Evolutionary conservation across 2,329 filamentous ascomycete genomes (phyloP).

Genomic region (Ceratocystiopsis sp.): DNA sequence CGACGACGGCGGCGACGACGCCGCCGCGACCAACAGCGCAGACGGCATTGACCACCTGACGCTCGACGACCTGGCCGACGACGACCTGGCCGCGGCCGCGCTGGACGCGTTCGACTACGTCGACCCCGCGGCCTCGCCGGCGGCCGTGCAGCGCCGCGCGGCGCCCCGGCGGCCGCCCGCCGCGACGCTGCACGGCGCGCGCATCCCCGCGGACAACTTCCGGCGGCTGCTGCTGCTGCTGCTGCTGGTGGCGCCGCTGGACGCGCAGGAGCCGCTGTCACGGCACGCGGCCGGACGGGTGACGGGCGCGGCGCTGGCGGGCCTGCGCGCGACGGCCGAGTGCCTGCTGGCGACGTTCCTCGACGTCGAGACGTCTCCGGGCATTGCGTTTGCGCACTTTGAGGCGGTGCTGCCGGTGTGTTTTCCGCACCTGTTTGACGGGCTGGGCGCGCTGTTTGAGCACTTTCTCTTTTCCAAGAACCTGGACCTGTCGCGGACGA

Average conservation of each 20-base stretch:
- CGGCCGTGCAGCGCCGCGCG: conserved; percentile 48
- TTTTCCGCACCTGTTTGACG: conserved; percentile 49
- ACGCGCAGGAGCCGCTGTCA: conserved; percentile 47
- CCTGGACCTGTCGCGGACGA: conserved; percentile 43
- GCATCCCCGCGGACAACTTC: conserved; percentile 59
- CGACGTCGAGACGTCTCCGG: conserved; percentile 44
- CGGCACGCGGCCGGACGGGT: conserved; percentile 37
- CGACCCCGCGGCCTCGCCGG: conserved; percentile 17
- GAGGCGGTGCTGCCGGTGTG: conserved; percentile 39
- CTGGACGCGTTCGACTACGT: conserved; percentile 50
- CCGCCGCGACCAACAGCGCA: conserved; percentile 39
- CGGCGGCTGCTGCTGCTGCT: conserved; percentile 54
- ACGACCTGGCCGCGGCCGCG: conserved; percentile 45
- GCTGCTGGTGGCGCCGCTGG: conserved; percentile 47
- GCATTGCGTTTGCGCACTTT: conserved; percentile 46
- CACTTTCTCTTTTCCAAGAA: conserved; percentile 61
- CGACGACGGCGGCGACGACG: conserved; percentile 21
- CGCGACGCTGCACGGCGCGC: conserved; percentile 39
- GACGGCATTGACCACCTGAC: conserved; percentile 13
- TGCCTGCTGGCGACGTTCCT: conserved; percentile 49
- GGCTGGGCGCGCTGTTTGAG: conserved; percentile 53
- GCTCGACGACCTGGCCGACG: conserved; percentile 10
- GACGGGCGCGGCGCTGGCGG: conserved; percentile 35
- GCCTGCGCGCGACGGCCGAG: conserved; percentile 44
- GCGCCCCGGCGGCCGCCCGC: conserved; percentile 30